These are phyloP conservation scores for Fusarium concolor DNA, from an alignment of 2,329 filamentous ascomycete genomes.

Conservation along the genomic window DNA sequence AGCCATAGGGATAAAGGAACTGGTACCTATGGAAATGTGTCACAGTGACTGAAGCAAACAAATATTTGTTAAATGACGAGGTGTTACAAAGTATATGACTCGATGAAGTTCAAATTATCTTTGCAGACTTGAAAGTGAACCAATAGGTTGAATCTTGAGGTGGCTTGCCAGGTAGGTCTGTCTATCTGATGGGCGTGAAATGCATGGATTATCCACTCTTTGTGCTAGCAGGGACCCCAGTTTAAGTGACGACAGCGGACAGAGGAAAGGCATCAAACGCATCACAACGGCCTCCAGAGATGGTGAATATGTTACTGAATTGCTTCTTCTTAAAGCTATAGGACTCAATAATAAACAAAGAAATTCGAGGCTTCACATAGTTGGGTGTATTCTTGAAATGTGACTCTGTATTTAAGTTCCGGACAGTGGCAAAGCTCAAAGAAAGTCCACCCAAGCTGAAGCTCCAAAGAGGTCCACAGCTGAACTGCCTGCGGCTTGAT, in stretches of 20 bases:
- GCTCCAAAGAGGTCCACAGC: slow-evolving; percentile 31
- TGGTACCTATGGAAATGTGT: neutral
- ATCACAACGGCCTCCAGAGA: slow-evolving; percentile 17
- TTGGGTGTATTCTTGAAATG: too few relatives aligned
- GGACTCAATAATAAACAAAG: neutral
- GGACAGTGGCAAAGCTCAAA: slow-evolving; percentile 8
- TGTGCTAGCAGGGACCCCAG: slow-evolving; percentile 38
- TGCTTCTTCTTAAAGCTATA: neutral
- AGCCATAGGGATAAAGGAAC: slow-evolving; percentile 6
- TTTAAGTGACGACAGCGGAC: slow-evolving; percentile 39
- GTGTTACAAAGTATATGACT: neutral
- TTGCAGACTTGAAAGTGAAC: neutral
- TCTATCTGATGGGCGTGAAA: slow-evolving; percentile 36
- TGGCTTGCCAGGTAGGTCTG: neutral
- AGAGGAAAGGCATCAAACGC: slow-evolving; percentile 35
- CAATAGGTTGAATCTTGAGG: neutral
- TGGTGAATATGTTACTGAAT: neutral
- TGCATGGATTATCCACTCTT: slow-evolving; percentile 21
- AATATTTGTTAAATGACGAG: neutral
- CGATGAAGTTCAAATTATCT: neutral
- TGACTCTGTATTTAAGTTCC: slow-evolving; percentile 6
- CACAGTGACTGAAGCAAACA: neutral
- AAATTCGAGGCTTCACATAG: too few relatives aligned
- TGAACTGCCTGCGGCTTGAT: neutral
- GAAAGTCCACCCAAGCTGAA: slow-evolving; percentile 14